A percentile compares a stretch with the other conserved stretches of the same genome.
Conservation (phyloP, 2,329 filamentous ascomycete species). For the Alternaria sp. region DNA sequence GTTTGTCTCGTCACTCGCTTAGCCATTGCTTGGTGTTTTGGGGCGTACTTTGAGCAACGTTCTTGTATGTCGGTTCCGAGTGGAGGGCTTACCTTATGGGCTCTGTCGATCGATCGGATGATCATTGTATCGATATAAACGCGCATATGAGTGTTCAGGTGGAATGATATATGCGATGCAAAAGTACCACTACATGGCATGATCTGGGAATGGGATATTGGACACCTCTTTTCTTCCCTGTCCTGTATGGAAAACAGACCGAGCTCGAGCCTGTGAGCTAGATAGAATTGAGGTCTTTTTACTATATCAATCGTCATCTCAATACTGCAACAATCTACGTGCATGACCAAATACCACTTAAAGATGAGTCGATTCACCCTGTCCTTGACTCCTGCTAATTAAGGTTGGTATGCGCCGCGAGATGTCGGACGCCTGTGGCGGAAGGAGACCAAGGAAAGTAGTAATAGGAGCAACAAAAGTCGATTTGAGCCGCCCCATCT, state of each 20-base stretch:
- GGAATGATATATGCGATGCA: slow-evolving; percentile 10
- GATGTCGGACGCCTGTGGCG: no score
- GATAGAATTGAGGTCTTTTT: not conserved
- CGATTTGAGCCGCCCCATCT: not conserved
- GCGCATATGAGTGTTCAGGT: slow-evolving; percentile 1
- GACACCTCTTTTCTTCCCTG: not conserved
- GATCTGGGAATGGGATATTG: not conserved
- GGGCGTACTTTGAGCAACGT: slow-evolving; percentile 5
- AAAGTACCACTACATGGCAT: slow-evolving; percentile 8
- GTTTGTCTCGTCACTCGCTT: slow-evolving; percentile 13
- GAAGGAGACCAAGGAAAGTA: not conserved
- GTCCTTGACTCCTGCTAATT: not conserved
- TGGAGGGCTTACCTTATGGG: not conserved
- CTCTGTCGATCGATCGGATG: slow-evolving; percentile 13
- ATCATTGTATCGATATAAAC: slow-evolving; percentile 15
- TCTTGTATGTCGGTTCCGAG: slow-evolving; percentile 3
- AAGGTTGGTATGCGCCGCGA: not conserved
- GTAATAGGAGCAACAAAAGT: not conserved
- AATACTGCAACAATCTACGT: no score
- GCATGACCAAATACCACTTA: not conserved
- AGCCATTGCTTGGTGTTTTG: slow-evolving; percentile 12
- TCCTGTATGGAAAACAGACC: not conserved
- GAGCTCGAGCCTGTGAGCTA: slow-evolving; percentile 1
- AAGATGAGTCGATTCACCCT: not conserved
- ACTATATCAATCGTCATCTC: not conserved